Percentiles rank a stretch among this genome's conserved stretches.
These are phyloP conservation scores for Hyaloperonospora brassicae DNA, from an alignment of 352 stramenopile species.

Conservation along the genomic window DNA sequence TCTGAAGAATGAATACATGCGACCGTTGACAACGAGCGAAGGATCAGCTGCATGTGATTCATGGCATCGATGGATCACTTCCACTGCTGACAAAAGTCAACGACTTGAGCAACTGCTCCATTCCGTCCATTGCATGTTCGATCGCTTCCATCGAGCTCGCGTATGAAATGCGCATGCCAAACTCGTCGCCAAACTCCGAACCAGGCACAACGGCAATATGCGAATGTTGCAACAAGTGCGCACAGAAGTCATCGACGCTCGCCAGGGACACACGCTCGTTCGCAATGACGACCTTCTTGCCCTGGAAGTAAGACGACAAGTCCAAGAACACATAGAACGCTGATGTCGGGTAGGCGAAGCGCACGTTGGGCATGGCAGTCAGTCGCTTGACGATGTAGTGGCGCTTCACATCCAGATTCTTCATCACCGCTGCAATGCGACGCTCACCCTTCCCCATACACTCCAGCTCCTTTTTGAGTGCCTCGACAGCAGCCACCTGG, in stretches of 20 bases:
- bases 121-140: slow-evolving; percentile 50
- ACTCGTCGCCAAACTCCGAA: slow-evolving; percentile 89
- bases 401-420: slow-evolving; percentile 76
- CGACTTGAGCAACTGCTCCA: slow-evolving; percentile 52
- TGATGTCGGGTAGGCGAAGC: slow-evolving; percentile 80
- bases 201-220: slow-evolving; percentile 91
- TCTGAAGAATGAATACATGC: too few species aligned
- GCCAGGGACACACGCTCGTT: slow-evolving; percentile 40
- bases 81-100: slow-evolving; percentile 21
- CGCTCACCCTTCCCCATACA: slow-evolving; percentile 34
- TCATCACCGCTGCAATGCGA: slow-evolving; percentile 45
- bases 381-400: slow-evolving; percentile 85
- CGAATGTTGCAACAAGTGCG: slow-evolving; percentile 87
- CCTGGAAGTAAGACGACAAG: slow-evolving; percentile 69
- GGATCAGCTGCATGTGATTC: too few species aligned
- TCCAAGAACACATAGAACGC: slow-evolving; percentile 95
- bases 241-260: slow-evolving; percentile 70
- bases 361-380: slow-evolving; percentile 73
- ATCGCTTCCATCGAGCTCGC: slow-evolving; percentile 88
- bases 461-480: slow-evolving; percentile 78
- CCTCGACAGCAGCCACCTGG: slow-evolving; percentile 87
- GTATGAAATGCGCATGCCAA: slow-evolving; percentile 93
- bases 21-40: too few species aligned
- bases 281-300: slow-evolving; percentile 30
- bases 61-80: too few species aligned